Evolutionary conservation across 2,329 filamentous ascomycete genomes (phyloP).

Genomic region (Escovopsis sp.): DNA sequence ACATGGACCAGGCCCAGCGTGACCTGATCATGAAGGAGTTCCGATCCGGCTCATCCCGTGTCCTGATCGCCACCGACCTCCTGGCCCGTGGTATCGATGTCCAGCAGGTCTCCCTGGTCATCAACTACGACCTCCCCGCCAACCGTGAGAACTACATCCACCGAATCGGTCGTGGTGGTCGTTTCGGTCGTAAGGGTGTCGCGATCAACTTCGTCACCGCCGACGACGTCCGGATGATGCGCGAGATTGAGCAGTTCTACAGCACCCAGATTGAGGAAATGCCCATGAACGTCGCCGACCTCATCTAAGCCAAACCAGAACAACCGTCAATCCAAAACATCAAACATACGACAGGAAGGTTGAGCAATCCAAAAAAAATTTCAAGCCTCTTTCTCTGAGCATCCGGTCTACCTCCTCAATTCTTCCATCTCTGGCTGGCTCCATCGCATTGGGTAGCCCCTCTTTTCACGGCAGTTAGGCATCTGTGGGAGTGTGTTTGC

Average conservation of each 20-base stretch:
- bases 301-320: slow-evolving; percentile 38
- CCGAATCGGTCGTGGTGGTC: slow-evolving; percentile 97
- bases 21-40: slow-evolving; percentile 99
- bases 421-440: slow-evolving; percentile 12
- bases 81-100: slow-evolving; percentile 99
- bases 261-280: slow-evolving; percentile 99
- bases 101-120: slow-evolving; percentile 97
- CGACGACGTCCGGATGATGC: slow-evolving; percentile 99
- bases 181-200: slow-evolving; percentile 99
- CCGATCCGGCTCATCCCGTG: slow-evolving; percentile 95
- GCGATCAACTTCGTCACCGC: slow-evolving; percentile 99
- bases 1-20: slow-evolving; percentile 97
- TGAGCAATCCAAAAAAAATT: not conserved
- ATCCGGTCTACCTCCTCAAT: slow-evolving; percentile 10
- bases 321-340: not conserved
- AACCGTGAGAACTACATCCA: slow-evolving; percentile 99
- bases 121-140: slow-evolving; percentile 98
- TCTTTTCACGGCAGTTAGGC: slow-evolving; percentile 13
- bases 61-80: slow-evolving; percentile 94
- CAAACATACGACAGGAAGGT: too few species aligned
- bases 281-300: slow-evolving; percentile 83
- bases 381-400: too few species aligned
- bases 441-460: slow-evolving; percentile 9
- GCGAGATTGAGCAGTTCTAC: slow-evolving; percentile 99
- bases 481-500: slow-evolving; percentile 15